Conservation (phyloP, 331 rosid species). For the Spiraea crenata region DNA sequence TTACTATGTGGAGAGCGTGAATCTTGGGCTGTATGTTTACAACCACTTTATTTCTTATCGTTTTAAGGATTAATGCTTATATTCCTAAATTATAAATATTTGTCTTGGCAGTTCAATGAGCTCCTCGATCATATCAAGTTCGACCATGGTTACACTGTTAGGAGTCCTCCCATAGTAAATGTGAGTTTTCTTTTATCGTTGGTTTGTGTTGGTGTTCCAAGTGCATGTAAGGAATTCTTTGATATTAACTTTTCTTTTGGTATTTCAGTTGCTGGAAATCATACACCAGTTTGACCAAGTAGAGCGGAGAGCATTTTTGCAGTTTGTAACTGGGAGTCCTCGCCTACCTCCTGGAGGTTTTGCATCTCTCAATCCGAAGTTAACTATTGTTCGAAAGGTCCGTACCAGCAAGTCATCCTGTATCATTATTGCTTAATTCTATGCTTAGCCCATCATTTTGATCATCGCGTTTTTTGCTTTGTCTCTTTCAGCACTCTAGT, state of each 20-base stretch:
- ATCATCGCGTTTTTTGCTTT: slow-evolving; percentile 5
- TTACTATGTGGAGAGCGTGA: slow-evolving; percentile 83
- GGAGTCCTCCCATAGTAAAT: slow-evolving; percentile 86
- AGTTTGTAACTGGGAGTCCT: slow-evolving; percentile 96
- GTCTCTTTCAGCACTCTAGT: slow-evolving; percentile 63
- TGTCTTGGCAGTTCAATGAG: slow-evolving; percentile 58
- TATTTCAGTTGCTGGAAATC: slow-evolving; percentile 78
- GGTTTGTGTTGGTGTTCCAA: slow-evolving; percentile 11
- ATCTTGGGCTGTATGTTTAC: slow-evolving; percentile 79
- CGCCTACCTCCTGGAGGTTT: slow-evolving; percentile 96
- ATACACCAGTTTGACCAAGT: slow-evolving; percentile 62
- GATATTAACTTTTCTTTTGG: slow-evolving; percentile 12
- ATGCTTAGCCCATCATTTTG: slow-evolving; percentile 6
- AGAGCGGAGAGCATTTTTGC: slow-evolving; percentile 82
- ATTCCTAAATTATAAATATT: slow-evolving; percentile 12
- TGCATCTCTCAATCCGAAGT: slow-evolving; percentile 90
- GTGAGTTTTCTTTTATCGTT: slow-evolving; percentile 39
- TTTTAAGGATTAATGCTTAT: background rate
- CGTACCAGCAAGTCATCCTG: background rate
- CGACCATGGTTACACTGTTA: slow-evolving; percentile 95
- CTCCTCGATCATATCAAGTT: slow-evolving; percentile 86
- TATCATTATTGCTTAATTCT: background rate
- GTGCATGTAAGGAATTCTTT: slow-evolving; percentile 5
- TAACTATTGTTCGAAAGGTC: slow-evolving; percentile 93
- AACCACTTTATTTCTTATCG: slow-evolving; percentile 12